These are phyloP conservation scores for Pseudopediastrum boryanum DNA, from an alignment of 139 green algal genomes.

Conservation along the genomic window DNA sequence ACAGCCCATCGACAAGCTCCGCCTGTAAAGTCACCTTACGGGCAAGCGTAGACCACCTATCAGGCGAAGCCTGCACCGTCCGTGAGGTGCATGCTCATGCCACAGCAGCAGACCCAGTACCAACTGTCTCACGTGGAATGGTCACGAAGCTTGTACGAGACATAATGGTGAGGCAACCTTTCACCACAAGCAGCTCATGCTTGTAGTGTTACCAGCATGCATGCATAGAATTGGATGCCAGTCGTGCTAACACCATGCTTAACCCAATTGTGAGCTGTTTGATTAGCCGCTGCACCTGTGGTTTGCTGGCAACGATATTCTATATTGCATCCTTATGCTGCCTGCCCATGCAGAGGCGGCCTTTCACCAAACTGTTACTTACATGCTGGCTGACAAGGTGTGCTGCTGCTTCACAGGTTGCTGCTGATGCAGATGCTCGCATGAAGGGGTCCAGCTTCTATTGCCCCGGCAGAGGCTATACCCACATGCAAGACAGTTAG, in stretches of 20 bases:
- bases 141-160: constrained; percentile 15
- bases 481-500: too few species aligned
- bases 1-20: constrained; percentile 1
- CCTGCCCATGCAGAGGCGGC: too few species aligned
- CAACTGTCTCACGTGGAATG: constrained; percentile 11
- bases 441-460: too few species aligned
- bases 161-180: constrained; percentile 2
- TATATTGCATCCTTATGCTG: constrained; percentile 29
- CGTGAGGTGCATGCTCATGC: constrained; percentile 5
- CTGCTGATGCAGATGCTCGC: too few species aligned
- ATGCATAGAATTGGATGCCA: not conserved
- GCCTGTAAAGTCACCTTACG: constrained; percentile 9
- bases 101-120: constrained; percentile 12
- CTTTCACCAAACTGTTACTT: not conserved
- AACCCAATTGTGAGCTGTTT: too few species aligned
- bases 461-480: too few species aligned
- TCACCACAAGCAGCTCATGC: not conserved
- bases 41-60: constrained; percentile 26
- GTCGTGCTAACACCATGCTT: too few species aligned
- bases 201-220: not conserved
- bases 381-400: not conserved
- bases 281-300: too few species aligned
- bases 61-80: constrained; percentile 6
- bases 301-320: not conserved
- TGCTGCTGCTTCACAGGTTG: too few species aligned